Evolutionary conservation across 2,329 filamentous ascomycete species (phyloP).

Genomic region (Epicoccum nigrum): DNA sequence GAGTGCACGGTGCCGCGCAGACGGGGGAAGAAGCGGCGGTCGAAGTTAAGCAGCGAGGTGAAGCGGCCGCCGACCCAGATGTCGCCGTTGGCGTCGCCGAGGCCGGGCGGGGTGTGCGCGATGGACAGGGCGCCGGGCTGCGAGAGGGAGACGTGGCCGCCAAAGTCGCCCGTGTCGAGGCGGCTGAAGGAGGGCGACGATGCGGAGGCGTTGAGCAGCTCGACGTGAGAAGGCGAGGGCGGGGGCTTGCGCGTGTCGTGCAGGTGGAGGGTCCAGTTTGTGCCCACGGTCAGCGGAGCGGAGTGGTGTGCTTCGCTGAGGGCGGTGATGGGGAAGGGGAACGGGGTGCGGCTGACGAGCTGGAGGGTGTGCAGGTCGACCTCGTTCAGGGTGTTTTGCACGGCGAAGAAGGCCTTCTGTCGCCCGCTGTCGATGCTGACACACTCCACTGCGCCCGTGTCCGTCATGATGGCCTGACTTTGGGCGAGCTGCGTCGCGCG

Average conservation of each 20-base stretch:
- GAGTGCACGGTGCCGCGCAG: slow-evolving; percentile 82
- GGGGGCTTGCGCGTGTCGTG: slow-evolving; percentile 70
- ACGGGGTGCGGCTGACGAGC: slow-evolving; percentile 71
- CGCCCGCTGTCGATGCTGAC: slow-evolving; percentile 75
- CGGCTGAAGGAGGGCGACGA: slow-evolving; percentile 37
- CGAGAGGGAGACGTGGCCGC: slow-evolving; percentile 71
- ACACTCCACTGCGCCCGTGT: slow-evolving; percentile 76
- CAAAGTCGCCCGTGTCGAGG: slow-evolving; percentile 56
- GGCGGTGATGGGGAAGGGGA: slow-evolving; percentile 82
- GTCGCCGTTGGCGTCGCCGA: slow-evolving; percentile 69
- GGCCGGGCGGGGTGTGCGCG: slow-evolving; percentile 71
- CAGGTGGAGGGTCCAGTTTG: slow-evolving; percentile 78
- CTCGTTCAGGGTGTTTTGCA: slow-evolving; percentile 77
- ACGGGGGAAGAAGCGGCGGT: slow-evolving; percentile 81
- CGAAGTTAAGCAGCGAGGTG: slow-evolving; percentile 86
- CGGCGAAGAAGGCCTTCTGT: slow-evolving; percentile 77
- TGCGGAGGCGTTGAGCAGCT: slow-evolving; percentile 34
- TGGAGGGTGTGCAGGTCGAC: slow-evolving; percentile 78
- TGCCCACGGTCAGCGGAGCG: slow-evolving; percentile 82
- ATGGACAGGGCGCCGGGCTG: slow-evolving; percentile 85
- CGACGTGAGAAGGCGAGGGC: slow-evolving; percentile 25
- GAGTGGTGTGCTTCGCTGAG: slow-evolving; percentile 72
- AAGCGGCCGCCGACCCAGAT: slow-evolving; percentile 92
- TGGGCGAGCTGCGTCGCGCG: slow-evolving; percentile 53
- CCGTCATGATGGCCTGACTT: slow-evolving; percentile 67